These are phyloP conservation scores for Lachancea quebecensis DNA, from an alignment of 805 yeast genomes.

Conservation along the genomic window DNA sequence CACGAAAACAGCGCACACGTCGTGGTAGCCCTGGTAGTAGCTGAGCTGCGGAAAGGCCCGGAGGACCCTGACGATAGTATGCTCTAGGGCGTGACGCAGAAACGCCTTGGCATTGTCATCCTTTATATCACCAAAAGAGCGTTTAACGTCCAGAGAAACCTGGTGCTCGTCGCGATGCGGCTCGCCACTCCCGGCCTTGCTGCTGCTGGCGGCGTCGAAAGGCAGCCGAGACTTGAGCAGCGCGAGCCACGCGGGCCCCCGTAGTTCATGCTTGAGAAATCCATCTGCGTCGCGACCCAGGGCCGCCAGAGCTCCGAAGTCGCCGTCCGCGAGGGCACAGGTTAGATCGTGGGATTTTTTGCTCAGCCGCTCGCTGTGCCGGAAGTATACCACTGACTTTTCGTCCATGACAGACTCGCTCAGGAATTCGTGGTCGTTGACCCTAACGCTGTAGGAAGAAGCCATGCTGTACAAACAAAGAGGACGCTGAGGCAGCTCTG, in stretches of 20 bases:
- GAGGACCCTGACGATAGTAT: slow-evolving; percentile 47
- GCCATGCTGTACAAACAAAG: neutral
- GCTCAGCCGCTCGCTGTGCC: slow-evolving; percentile 5
- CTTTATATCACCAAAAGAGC: slow-evolving; percentile 48
- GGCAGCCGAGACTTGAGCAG: slow-evolving; percentile 23
- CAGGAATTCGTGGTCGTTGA: slow-evolving; percentile 6
- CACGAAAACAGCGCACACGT: slow-evolving; percentile 63
- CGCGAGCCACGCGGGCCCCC: slow-evolving; percentile 19
- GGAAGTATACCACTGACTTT: slow-evolving; percentile 5
- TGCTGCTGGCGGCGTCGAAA: neutral
- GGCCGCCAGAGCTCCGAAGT: slow-evolving; percentile 10
- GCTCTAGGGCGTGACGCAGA: slow-evolving; percentile 22
- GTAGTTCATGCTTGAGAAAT: slow-evolving; percentile 17
- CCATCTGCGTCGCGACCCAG: slow-evolving; percentile 23
- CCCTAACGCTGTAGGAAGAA: slow-evolving; percentile 1
- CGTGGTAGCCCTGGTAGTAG: slow-evolving; percentile 94
- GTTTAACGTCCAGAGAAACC: slow-evolving; percentile 65
- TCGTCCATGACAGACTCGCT: slow-evolving; percentile 7
- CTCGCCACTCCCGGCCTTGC: neutral
- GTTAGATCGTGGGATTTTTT: slow-evolving; percentile 1
- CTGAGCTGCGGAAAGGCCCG: slow-evolving; percentile 53
- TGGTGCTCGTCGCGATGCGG: slow-evolving; percentile 70
- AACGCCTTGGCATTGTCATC: slow-evolving; percentile 16
- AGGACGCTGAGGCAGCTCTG: too few species aligned
- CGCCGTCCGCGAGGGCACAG: slow-evolving; percentile 12